Evolutionary conservation across 352 stramenopile genomes (phyloP).

Genomic region (Phytophthora melonis): DNA sequence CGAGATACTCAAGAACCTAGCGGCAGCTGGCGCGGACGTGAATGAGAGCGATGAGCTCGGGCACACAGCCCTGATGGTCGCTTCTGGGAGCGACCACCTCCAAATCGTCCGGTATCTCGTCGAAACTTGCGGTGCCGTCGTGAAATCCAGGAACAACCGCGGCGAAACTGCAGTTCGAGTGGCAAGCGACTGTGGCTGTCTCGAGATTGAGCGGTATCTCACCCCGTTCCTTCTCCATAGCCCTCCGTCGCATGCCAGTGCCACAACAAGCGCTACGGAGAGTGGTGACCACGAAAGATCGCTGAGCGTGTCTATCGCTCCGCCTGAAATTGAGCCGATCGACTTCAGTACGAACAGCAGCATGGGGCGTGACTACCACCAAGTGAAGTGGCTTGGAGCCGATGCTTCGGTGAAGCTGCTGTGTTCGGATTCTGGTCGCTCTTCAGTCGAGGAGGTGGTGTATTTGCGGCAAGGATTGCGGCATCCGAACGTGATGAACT

Average conservation of each 20-base stretch:
- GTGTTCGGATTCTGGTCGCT: not conserved
- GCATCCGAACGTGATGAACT: slow-evolving; percentile 32
- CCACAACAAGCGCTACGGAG: not conserved
- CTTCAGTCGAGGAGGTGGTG: slow-evolving; percentile 4
- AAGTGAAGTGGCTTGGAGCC: slow-evolving; percentile 20
- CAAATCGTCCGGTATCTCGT: not conserved
- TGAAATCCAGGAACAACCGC: not conserved
- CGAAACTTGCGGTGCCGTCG: not conserved
- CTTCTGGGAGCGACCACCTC: not conserved
- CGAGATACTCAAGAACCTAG: not conserved
- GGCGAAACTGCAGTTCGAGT: slow-evolving; percentile 1
- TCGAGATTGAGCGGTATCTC: not conserved
- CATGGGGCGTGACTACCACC: not conserved
- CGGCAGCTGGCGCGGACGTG: not conserved
- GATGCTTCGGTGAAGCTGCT: slow-evolving; percentile 18
- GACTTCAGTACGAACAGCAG: not conserved
- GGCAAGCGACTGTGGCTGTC: not conserved
- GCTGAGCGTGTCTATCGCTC: not conserved
- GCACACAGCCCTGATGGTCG: not conserved
- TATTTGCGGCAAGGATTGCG: not conserved
- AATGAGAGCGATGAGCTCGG: not conserved
- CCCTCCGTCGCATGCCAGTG: not conserved
- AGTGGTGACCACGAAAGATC: not conserved
- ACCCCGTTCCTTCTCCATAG: not conserved
- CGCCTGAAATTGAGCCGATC: slow-evolving; percentile 5